These are phyloP conservation scores for Backusella morwellensis DNA, from an alignment of 192 early-diverging fungal species.

Conservation along the genomic window DNA sequence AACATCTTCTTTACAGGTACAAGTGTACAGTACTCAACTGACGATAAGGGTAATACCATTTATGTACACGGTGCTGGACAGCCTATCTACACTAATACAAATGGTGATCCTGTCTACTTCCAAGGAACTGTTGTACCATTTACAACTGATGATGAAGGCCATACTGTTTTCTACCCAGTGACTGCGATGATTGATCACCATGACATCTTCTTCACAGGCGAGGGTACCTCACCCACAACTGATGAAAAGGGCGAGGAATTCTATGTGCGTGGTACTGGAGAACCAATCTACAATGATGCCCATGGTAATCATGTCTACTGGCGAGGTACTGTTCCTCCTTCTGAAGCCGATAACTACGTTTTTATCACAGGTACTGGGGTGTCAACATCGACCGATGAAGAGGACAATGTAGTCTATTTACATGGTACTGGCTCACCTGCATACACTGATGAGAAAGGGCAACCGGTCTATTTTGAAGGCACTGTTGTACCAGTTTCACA, in stretches of 20 bases:
- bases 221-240: not conserved
- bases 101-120: not conserved
- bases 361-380: not conserved
- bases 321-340: not conserved
- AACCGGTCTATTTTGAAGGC: not conserved
- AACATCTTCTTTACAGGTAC: not conserved
- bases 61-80: not conserved
- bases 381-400: not conserved
- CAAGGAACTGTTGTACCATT: not conserved
- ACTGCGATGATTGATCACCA: not conserved
- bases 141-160: not conserved
- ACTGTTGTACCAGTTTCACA: not conserved
- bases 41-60: not conserved
- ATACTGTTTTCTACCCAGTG: not conserved
- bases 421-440: not conserved
- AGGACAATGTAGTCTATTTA: not conserved
- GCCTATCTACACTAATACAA: not conserved
- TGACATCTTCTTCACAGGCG: not conserved
- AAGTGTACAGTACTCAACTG: not conserved
- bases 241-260: not conserved
- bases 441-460: not conserved
- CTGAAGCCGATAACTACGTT: not conserved
- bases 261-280: not conserved
- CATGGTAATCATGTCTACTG: not conserved
- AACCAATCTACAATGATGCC: not conserved